A percentile compares a stretch with the other conserved stretches of the same genome.
Evolutionary conservation across 805 yeast species (phyloP).

Genomic region (Sugiyamaella smithiae): DNA sequence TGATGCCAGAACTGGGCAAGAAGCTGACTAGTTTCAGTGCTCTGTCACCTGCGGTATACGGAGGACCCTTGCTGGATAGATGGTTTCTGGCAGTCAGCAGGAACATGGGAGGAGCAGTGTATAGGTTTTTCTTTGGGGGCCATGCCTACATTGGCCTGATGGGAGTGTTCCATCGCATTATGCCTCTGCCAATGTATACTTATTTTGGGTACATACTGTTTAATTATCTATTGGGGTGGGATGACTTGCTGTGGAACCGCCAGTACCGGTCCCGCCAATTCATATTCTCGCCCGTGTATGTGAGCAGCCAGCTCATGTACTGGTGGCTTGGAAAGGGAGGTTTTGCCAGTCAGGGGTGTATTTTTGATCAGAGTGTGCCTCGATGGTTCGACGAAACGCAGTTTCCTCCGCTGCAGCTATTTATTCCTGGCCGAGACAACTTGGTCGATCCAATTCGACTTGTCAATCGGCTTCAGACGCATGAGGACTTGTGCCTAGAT

Average conservation of each 20-base stretch:
- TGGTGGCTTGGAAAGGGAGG: constrained; percentile 81
- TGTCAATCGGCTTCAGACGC: constrained; percentile 56
- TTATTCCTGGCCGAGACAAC: constrained; percentile 69
- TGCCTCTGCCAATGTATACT: constrained; percentile 57
- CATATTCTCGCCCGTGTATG: constrained; percentile 79
- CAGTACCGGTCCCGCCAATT: constrained; percentile 69
- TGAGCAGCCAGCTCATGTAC: constrained; percentile 75
- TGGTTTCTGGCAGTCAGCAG: constrained; percentile 36
- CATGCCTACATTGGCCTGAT: constrained; percentile 76
- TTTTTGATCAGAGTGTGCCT: constrained; percentile 49
- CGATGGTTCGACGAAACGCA: constrained; percentile 38
- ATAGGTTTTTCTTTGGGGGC: constrained; percentile 59
- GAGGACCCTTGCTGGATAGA: constrained; percentile 69
- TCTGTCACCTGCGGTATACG: constrained; percentile 88
- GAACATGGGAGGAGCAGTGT: constrained; percentile 24
- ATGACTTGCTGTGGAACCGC: constrained; percentile 70
- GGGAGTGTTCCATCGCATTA: constrained; percentile 52
- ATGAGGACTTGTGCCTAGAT: constrained; percentile 43
- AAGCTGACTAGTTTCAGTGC: constrained; percentile 69
- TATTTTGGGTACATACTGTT: constrained; percentile 75
- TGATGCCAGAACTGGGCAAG: constrained; percentile 43
- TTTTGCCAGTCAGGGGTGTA: constrained; percentile 50
- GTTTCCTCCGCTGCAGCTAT: constrained; percentile 60
- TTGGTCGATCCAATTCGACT: constrained; percentile 75
- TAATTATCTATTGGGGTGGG: constrained; percentile 86